Evolutionary conservation across 1,284 basidiomycete species (phyloP), one percentile per base, ranked within the genome.

Genomic region (Cyathus pygmaeus): DNA sequence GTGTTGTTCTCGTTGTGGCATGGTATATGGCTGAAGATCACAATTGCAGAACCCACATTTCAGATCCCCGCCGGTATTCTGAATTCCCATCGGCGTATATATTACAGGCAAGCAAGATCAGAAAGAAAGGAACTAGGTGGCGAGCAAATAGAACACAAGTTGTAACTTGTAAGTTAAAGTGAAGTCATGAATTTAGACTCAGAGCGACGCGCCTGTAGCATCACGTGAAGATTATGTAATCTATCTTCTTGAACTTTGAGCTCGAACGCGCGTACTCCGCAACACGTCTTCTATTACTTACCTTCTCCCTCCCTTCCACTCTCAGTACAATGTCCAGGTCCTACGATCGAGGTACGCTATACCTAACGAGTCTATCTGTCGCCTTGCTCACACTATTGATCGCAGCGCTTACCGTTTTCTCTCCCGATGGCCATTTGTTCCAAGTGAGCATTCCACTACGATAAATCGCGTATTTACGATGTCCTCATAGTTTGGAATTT

Each of bases 401-500:
- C 19, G 29, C 5, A 95, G 95, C 94, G 50, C 90, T 96, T 65
- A 96, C 95, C 63, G 94, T 95, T 74, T 96, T 96, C 85, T 96
- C 95, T 23, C 95, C 95, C 60, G 95, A 97, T 83, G 95, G 95
- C 9, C 95, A 96, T 80, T 81, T 96, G 69, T 95, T 96, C 85
- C 94, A 96, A 86, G 94, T 92, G 69, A 64, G 80, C 65, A 60
- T 55, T 52, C 31, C 15, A 39, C 31, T 39, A 56, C 51, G n/a
- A 27, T 21, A 31, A 13, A 57, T 62, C 59, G 39, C 56, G 23
- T 59, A 53, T 49, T 46, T 46, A 33, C 47, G 53, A 55, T 46
- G 59, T 59, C 46, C 50, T 44, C 33, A 36, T 15, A 36, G 33
- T 36, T 36, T 36, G 31, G 51, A 41, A 50, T 60, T 65, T 55